Evolutionary conservation across 768 basidiomycete species (phyloP), one percentile per base, ranked within the genome.

Genomic region (Trametes cubensis): DNA sequence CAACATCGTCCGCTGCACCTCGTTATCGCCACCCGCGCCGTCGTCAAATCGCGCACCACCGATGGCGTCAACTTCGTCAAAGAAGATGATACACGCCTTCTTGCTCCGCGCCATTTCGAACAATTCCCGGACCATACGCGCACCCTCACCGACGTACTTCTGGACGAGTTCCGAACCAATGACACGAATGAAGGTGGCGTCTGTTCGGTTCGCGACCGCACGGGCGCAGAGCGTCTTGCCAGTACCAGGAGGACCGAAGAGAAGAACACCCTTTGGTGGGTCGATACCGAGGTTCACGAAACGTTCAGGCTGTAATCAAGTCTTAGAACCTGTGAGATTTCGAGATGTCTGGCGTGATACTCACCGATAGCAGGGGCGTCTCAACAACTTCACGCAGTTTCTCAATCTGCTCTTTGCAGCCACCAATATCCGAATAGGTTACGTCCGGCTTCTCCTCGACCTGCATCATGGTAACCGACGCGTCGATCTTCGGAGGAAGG

Each of bases 391-490:
- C 97, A 45, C 96, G 84, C 47, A 99, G 82, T 78, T 98, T 98
- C 81, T 99, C 97, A 66, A 98, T 98, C 76, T 98, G 97, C 72
- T 98, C 97, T 77, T 98, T 98, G 78, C 97, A 98, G 5, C 97
- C 97, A 63, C 97, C 97, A 58, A 99, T 84, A 71, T 98, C 97
- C 3, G 94, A 95, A 73, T 98, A 98, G 2, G 96, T 98, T 41
- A 98, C 94, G 69, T 97, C 95, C 0, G 96, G 95, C 74, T 97
- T 95, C 78, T 98, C 96, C 74, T 98, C 96, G 21, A 98, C 96
- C 76, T 96, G 94, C 97, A 99, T 99, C 96, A 98, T 98, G 14
- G 97, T 98, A 1, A 99, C 97, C 0, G 95, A 96, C 4, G 97
- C 94, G 73, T 99, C 97, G 66, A 99, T 99, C 80, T 98, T 98